A percentile compares a stretch with the other conserved stretches of the same genome.
Conservation (phyloP, 495 filamentous ascomycete species). For the Xylaria telfairii region DNA sequence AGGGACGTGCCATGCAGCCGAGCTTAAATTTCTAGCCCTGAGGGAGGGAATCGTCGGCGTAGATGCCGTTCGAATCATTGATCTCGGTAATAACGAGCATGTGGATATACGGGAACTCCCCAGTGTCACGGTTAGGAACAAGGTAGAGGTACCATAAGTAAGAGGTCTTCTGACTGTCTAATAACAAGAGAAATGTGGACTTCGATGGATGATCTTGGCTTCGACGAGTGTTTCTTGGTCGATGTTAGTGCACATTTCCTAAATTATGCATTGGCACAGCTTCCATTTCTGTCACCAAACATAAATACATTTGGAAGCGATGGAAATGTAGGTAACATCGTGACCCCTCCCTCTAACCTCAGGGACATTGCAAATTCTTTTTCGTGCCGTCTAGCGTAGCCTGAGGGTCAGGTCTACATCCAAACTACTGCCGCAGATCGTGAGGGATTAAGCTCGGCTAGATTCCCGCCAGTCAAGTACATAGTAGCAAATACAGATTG, state of each 20-base stretch:
- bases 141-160: conserved; percentile 12
- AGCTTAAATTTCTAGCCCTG: conserved; percentile 81
- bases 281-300: neutral
- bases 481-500: conserved; percentile 13
- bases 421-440: neutral
- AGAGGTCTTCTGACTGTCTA: neutral
- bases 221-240: neutral
- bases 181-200: neutral
- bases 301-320: neutral
- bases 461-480: neutral
- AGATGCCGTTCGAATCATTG: conserved; percentile 82
- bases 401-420: neutral
- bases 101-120: conserved; percentile 84
- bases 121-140: conserved; percentile 65
- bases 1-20: conserved; percentile 78
- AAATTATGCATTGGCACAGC: neutral
- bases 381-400: neutral
- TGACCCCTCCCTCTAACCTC: neutral
- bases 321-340: neutral
- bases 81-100: conserved; percentile 79
- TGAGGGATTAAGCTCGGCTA: neutral
- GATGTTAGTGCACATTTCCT: neutral
- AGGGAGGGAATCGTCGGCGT: conserved; percentile 75
- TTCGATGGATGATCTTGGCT: neutral
- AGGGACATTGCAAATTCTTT: neutral